A percentile compares a stretch with the other conserved stretches of the same genome.
These are phyloP conservation scores for Marasmius oreades DNA, from an alignment of 1,284 basidiomycete species.

Conservation along the genomic window DNA sequence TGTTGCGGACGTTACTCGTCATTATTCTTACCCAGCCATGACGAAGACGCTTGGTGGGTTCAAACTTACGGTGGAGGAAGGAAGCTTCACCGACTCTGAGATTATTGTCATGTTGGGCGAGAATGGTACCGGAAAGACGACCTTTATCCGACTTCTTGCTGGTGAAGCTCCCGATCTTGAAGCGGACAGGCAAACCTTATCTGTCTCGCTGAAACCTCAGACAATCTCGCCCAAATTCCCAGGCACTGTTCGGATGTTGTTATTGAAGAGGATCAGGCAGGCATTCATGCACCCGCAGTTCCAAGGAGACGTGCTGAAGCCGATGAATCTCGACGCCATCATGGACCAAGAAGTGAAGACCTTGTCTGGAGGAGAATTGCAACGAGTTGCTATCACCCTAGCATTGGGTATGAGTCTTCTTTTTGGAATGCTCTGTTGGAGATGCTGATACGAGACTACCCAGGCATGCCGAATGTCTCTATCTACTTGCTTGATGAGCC, in stretches of 20 bases:
- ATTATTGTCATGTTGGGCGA: conserved; percentile 98
- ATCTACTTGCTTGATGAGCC: conserved; percentile 90
- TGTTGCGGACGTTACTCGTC: conserved; percentile 77
- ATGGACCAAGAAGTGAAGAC: conserved; percentile 97
- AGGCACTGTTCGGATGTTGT: conserved; percentile 87
- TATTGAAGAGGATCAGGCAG: conserved; percentile 90
- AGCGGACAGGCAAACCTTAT: conserved; percentile 73
- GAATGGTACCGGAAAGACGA: conserved; percentile 98
- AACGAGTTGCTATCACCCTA: conserved; percentile 92
- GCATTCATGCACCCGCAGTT: conserved; percentile 98
- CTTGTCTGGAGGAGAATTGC: conserved; percentile 93
- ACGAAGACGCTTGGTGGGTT: conserved; percentile 91
- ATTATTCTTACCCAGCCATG: conserved; percentile 91
- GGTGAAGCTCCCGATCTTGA: conserved; percentile 86
- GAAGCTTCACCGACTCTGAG: conserved; percentile 92
- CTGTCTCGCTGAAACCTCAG: conserved; percentile 94
- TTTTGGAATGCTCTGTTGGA: background rate
- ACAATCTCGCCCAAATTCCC: conserved; percentile 95
- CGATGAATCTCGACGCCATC: conserved; percentile 89
- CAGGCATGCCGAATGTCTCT: conserved; percentile 75
- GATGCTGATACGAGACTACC: conserved; percentile 10
- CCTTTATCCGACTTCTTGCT: conserved; percentile 89
- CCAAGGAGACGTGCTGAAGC: conserved; percentile 94
- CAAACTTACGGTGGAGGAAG: conserved; percentile 87
- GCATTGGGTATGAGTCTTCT: conserved; percentile 56